Conservation (phyloP, 1,284 basidiomycete species). For the Rhodotorula mucilaginosa region DNA sequence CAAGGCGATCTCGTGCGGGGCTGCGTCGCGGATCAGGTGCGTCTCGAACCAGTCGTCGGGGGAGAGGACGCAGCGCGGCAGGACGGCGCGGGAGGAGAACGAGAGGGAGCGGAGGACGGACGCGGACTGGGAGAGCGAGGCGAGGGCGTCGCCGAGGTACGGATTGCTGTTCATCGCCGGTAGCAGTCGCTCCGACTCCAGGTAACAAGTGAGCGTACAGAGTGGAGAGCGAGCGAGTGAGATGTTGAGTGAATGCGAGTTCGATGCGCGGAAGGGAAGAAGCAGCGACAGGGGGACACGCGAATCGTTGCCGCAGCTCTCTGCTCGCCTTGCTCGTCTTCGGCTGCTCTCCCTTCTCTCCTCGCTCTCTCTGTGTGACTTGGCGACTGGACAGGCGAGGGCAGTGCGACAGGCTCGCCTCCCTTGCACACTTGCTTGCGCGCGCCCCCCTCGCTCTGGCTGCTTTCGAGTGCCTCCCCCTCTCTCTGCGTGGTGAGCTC, state of each 20-base stretch:
- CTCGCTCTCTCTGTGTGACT: neutral
- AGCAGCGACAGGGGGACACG: neutral
- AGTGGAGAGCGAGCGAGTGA: neutral
- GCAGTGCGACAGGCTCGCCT: neutral
- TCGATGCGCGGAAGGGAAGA: neutral
- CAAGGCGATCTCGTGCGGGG: conserved; percentile 36
- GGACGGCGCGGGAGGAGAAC: conserved; percentile 12
- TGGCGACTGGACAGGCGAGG: too few relatives aligned
- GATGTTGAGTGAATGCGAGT: neutral
- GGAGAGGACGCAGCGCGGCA: conserved; percentile 33
- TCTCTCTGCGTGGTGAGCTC: neutral
- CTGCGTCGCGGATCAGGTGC: conserved; percentile 38
- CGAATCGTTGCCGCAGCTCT: neutral
- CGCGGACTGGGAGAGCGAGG: conserved; percentile 15
- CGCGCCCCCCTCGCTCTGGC: neutral
- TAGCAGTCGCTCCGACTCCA: too few relatives aligned
- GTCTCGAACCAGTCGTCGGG: conserved; percentile 34
- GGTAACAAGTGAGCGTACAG: neutral
- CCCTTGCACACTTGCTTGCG: neutral
- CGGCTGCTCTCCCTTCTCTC: too few relatives aligned
- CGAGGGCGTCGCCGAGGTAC: conserved; percentile 17
- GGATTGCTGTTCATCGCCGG: neutral
- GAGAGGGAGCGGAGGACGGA: conserved; percentile 11
- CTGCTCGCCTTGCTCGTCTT: neutral
- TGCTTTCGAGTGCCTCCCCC: neutral